Conservation (phyloP, 768 basidiomycete species). For the Boletales sp. region DNA sequence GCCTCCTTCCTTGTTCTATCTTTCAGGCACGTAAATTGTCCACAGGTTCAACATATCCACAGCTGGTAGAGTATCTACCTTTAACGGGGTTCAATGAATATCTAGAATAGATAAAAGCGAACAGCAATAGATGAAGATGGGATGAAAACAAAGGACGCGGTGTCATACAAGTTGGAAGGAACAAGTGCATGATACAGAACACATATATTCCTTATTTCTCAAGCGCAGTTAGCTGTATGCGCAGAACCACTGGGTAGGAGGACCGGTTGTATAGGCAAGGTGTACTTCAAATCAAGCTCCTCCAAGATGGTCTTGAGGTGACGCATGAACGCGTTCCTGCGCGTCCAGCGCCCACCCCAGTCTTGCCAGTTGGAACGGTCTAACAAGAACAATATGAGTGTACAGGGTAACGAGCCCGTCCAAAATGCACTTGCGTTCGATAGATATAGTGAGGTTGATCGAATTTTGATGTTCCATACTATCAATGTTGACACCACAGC, state of each 20-base stretch:
- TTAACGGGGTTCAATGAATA: slow-evolving; percentile 31
- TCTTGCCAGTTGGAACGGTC: slow-evolving; percentile 85
- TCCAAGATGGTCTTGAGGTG: slow-evolving; percentile 66
- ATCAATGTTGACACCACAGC: slow-evolving; percentile 63
- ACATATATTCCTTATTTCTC: neutral
- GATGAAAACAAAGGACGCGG: neutral
- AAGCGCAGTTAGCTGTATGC: neutral
- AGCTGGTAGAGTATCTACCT: slow-evolving; percentile 22
- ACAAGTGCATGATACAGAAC: neutral
- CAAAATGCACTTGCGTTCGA: slow-evolving; percentile 57
- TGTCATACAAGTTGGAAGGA: too few species aligned
- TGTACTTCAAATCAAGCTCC: slow-evolving; percentile 70
- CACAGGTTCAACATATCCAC: slow-evolving; percentile 2
- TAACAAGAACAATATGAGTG: slow-evolving; percentile 22
- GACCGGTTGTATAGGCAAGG: slow-evolving; percentile 70
- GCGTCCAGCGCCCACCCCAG: slow-evolving; percentile 77
- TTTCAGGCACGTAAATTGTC: neutral
- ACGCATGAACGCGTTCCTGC: slow-evolving; percentile 75
- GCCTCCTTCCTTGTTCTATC: neutral
- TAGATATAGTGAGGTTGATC: slow-evolving; percentile 58
- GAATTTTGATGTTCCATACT: slow-evolving; percentile 78
- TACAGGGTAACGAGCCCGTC: neutral
- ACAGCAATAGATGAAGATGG: neutral
- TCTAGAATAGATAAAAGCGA: too few species aligned
- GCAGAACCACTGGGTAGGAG: slow-evolving; percentile 38